These are phyloP conservation scores for Wallemia hederae DNA, from an alignment of 1,284 basidiomycete species.

Conservation along the genomic window DNA sequence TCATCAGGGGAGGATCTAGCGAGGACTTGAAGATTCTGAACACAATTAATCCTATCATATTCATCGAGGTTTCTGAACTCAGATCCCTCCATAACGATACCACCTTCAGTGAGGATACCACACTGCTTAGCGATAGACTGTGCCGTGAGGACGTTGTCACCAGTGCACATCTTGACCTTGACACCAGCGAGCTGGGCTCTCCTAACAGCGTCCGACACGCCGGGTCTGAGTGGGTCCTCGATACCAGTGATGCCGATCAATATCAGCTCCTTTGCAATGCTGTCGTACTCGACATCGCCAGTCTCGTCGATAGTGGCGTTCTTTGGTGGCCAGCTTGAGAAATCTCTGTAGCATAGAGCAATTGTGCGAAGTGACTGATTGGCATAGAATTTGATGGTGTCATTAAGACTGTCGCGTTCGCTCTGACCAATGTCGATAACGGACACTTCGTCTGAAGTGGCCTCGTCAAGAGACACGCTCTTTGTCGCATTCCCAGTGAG, in stretches of 20 bases:
- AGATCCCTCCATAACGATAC: constrained; percentile 91
- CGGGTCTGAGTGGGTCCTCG: constrained; percentile 75
- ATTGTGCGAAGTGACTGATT: constrained; percentile 82
- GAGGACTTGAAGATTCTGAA: constrained; percentile 26
- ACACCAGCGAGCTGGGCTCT: constrained; percentile 71
- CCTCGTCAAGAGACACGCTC: constrained; percentile 33
- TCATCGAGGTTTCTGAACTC: constrained; percentile 24
- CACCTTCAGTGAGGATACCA: constrained; percentile 70
- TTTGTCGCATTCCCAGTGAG: constrained; percentile 40
- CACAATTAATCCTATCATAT: constrained; percentile 22
- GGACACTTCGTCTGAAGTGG: constrained; percentile 22
- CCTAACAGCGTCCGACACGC: constrained; percentile 61
- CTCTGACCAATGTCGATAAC: constrained; percentile 31
- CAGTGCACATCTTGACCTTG: constrained; percentile 95
- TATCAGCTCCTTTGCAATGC: constrained; percentile 40
- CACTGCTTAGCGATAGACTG: constrained; percentile 74
- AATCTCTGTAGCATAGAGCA: constrained; percentile 71
- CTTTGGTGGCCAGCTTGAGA: constrained; percentile 53
- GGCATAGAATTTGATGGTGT: constrained; percentile 88
- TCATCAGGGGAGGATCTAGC: constrained; percentile 95
- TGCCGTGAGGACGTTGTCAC: constrained; percentile 72
- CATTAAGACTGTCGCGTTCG: constrained; percentile 44
- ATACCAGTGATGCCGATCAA: constrained; percentile 74
- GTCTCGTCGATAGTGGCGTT: constrained; percentile 21
- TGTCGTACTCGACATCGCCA: constrained; percentile 38